Evolutionary conservation across 305 asterid genomes (phyloP).

Genomic region (Solanum aculeatissimum): DNA sequence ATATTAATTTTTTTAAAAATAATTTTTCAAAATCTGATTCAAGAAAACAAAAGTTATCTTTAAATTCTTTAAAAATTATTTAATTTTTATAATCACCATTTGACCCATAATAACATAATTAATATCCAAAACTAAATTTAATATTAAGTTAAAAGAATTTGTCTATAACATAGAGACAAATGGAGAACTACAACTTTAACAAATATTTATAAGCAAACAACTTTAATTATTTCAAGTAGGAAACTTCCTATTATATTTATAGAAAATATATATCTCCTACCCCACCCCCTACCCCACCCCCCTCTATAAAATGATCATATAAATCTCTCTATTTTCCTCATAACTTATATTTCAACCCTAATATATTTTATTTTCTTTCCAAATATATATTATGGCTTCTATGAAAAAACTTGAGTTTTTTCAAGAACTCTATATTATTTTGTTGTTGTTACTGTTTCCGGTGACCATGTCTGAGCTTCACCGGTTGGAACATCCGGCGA

Average conservation of each 20-base stretch:
- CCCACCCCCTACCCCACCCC: background rate
- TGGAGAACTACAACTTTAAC: background rate
- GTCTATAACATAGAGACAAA: background rate
- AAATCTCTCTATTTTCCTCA: background rate
- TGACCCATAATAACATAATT: background rate
- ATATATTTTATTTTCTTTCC: background rate
- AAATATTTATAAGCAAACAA: background rate
- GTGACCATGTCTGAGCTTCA: slow-evolving; percentile 18
- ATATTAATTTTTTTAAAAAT: too few species aligned
- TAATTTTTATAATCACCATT: background rate
- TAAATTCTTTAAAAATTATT: background rate
- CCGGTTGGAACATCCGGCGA: slow-evolving; percentile 26
- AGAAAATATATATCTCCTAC: too few species aligned
- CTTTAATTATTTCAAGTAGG: background rate
- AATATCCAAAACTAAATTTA: background rate
- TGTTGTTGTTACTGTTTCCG: background rate
- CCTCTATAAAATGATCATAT: background rate
- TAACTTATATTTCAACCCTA: background rate
- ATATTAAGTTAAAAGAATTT: too few species aligned
- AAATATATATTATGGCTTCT: background rate
- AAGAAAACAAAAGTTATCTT: too few species aligned
- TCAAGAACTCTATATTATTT: background rate
- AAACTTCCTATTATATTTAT: background rate
- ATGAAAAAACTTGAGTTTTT: background rate
- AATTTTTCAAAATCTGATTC: too few species aligned